Evolutionary conservation across 1,284 basidiomycete species (phyloP).

Genomic region (Amylostereum areolatum): DNA sequence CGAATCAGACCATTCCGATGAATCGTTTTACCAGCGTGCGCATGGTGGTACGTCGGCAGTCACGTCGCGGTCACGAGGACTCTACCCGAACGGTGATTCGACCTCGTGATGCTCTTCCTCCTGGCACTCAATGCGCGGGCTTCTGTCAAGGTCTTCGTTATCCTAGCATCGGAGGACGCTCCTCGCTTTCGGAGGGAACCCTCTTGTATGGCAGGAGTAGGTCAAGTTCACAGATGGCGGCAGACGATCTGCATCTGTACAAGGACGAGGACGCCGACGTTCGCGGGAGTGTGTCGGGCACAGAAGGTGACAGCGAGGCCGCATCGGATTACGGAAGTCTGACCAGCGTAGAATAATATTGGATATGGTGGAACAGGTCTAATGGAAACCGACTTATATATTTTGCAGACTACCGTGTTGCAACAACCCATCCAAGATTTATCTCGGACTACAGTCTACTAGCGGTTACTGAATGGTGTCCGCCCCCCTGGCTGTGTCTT

Average conservation of each 20-base stretch:
- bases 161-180: neutral
- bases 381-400: too few species aligned
- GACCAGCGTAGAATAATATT: conserved; percentile 48
- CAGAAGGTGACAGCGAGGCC: conserved; percentile 29
- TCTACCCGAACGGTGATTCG: conserved; percentile 29
- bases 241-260: conserved; percentile 15
- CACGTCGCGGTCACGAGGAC: conserved; percentile 22
- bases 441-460: too few species aligned
- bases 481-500: too few species aligned
- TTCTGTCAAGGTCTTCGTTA: conserved; percentile 12
- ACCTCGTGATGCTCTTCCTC: conserved; percentile 9
- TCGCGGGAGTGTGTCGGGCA: conserved; percentile 36
- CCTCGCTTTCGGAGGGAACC: neutral
- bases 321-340: conserved; percentile 43
- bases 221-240: neutral
- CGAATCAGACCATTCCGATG: conserved; percentile 13
- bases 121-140: conserved; percentile 11
- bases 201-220: neutral
- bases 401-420: too few species aligned
- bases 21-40: conserved; percentile 13
- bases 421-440: too few species aligned
- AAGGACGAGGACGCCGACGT: conserved; percentile 26
- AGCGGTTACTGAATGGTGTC: too few species aligned
- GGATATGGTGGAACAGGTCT: too few species aligned
- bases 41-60: conserved; percentile 19